These are phyloP conservation scores for Claviceps pazoutovae DNA, from an alignment of 2,329 filamentous ascomycete genomes.

Conservation along the genomic window DNA sequence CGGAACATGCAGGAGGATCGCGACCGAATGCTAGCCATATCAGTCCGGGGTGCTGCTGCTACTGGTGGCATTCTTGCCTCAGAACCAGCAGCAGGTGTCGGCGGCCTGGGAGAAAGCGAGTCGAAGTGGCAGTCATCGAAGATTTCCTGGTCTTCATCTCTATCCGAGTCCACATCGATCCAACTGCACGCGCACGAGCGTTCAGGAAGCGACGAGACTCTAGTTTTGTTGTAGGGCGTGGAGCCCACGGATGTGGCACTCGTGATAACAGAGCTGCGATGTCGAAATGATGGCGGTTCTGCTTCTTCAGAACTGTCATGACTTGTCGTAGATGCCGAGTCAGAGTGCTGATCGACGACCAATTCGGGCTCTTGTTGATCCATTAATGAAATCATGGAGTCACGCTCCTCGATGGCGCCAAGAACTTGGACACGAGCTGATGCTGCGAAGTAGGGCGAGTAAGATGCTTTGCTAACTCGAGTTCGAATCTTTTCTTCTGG, in stretches of 20 bases:
- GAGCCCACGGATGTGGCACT: constrained; percentile 23
- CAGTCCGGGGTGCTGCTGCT: background rate
- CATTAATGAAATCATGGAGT: constrained; percentile 22
- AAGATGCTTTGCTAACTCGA: constrained; percentile 7
- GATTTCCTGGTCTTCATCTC: constrained; percentile 12
- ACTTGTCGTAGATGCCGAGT: constrained; percentile 18
- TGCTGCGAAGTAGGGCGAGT: constrained; percentile 16
- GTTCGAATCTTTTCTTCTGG: constrained; percentile 13
- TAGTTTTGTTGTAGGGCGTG: constrained; percentile 12
- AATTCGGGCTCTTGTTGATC: constrained; percentile 10
- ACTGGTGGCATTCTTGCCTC: constrained; percentile 4
- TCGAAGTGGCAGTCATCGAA: constrained; percentile 2
- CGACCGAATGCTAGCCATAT: background rate
- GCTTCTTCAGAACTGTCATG: constrained; percentile 19
- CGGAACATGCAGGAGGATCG: constrained; percentile 5
- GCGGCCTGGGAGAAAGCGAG: constrained; percentile 18
- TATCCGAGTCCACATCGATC: constrained; percentile 24
- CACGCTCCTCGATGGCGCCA: constrained; percentile 22
- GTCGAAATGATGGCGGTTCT: constrained; percentile 19
- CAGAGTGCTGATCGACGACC: constrained; percentile 16
- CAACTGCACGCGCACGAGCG: constrained; percentile 19
- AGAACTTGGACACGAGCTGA: constrained; percentile 18
- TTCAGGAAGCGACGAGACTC: constrained; percentile 8
- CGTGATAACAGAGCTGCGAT: constrained; percentile 22
- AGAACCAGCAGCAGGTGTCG: constrained; percentile 13